Percentiles rank a stretch among this genome's conserved stretches.
phyloP scores from a whole-genome alignment of 2,329 filamentous ascomycete species.

The Pezicula radicicola region DNA sequence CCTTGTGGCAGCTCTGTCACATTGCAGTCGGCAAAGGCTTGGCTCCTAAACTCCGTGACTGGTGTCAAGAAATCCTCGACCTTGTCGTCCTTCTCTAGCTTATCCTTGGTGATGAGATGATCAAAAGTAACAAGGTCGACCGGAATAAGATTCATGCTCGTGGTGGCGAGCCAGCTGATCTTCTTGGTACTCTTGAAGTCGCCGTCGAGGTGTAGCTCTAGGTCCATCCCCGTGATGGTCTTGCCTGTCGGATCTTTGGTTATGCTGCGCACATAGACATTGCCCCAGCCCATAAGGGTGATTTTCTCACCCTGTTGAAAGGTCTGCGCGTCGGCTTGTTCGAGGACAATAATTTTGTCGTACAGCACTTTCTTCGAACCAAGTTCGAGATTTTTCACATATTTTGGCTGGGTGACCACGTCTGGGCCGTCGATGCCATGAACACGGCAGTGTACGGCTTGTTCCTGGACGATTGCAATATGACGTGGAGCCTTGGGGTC shows the following conservation, averaged over 20 bases:
- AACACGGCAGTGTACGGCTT: slow-evolving; percentile 59
- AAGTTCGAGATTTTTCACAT: slow-evolving; percentile 83
- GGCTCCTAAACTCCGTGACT: slow-evolving; percentile 69
- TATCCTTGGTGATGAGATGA: slow-evolving; percentile 92
- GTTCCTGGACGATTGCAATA: slow-evolving; percentile 68
- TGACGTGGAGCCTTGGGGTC: slow-evolving; percentile 73
- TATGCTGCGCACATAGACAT: slow-evolving; percentile 73
- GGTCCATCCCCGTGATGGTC: slow-evolving; percentile 66
- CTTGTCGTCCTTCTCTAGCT: slow-evolving; percentile 82
- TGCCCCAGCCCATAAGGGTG: slow-evolving; percentile 96
- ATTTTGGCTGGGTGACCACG: slow-evolving; percentile 76
- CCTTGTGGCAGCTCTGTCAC: slow-evolving; percentile 75
- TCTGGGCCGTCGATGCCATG: slow-evolving; percentile 61
- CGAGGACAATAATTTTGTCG: slow-evolving; percentile 72
- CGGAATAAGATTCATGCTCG: slow-evolving; percentile 72
- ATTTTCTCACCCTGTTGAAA: slow-evolving; percentile 88
- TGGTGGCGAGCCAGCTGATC: slow-evolving; percentile 87
- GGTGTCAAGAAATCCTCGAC: slow-evolving; percentile 78
- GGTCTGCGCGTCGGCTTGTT: slow-evolving; percentile 79
- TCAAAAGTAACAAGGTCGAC: slow-evolving; percentile 93
- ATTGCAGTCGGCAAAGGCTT: slow-evolving; percentile 78
- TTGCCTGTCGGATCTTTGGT: slow-evolving; percentile 37
- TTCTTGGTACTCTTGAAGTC: slow-evolving; percentile 95
- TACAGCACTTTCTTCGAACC: slow-evolving; percentile 84
- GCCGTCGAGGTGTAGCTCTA: slow-evolving; percentile 84